Percentiles rank a stretch among this genome's conserved stretches.
These are phyloP conservation scores for Daldinia loculata DNA, from an alignment of 495 filamentous ascomycete genomes.

Conservation along the genomic window DNA sequence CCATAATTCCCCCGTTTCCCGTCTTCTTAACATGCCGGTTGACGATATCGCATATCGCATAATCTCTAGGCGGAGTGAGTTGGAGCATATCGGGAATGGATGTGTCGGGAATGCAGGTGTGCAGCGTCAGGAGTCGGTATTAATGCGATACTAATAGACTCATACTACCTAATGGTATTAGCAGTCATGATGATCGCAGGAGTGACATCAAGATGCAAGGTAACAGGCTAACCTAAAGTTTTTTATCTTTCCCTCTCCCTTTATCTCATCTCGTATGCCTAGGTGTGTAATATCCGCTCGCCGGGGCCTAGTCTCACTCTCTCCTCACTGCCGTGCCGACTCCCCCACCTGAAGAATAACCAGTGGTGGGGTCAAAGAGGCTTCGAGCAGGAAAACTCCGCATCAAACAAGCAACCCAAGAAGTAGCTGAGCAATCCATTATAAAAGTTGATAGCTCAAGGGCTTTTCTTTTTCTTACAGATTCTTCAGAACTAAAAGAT, in stretches of 20 bases:
- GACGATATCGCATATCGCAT: slow-evolving; percentile 41
- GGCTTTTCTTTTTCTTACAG: slow-evolving; percentile 5
- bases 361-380: slow-evolving; percentile 41
- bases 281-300: background rate
- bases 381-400: slow-evolving; percentile 33
- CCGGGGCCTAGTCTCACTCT: slow-evolving; percentile 7
- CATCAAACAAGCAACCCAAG: slow-evolving; percentile 35
- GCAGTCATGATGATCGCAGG: slow-evolving; percentile 23
- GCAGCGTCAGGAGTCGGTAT: background rate
- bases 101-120: slow-evolving; percentile 16
- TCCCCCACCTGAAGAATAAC: slow-evolving; percentile 44
- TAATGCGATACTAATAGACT: background rate
- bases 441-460: slow-evolving; percentile 38
- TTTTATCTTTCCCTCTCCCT: too few species aligned
- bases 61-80: slow-evolving; percentile 17
- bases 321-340: slow-evolving; percentile 42
- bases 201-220: slow-evolving; percentile 31
- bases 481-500: slow-evolving; percentile 14
- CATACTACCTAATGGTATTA: slow-evolving; percentile 6
- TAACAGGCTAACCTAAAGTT: slow-evolving; percentile 2
- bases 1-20: slow-evolving; percentile 30
- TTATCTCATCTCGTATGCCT: background rate
- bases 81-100: slow-evolving; percentile 12
- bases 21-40: slow-evolving; percentile 28
- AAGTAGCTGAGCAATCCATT: slow-evolving; percentile 21